phyloP scores from a whole-genome alignment of 1,284 basidiomycete genomes.

The Phlebopus sp. region DNA sequence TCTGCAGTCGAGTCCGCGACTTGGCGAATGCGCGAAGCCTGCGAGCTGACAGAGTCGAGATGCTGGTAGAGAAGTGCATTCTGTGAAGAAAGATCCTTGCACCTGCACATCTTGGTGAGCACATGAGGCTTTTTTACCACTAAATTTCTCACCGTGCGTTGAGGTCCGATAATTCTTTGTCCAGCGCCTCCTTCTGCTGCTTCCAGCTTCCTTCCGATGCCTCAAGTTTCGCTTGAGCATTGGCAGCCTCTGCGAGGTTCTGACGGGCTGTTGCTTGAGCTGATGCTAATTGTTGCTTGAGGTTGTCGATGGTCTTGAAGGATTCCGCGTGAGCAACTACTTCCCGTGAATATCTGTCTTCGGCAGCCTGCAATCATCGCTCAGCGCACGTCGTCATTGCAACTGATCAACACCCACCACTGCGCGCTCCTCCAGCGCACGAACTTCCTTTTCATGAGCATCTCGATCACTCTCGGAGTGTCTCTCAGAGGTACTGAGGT shows the following conservation, averaged over 20 bases:
- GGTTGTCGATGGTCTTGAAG: slow-evolving; percentile 65
- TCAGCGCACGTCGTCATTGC: neutral
- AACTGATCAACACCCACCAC: slow-evolving; percentile 42
- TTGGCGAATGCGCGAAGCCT: slow-evolving; percentile 75
- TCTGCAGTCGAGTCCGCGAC: slow-evolving; percentile 54
- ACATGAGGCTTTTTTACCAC: neutral
- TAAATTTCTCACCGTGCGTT: slow-evolving; percentile 53
- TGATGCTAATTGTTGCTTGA: slow-evolving; percentile 61
- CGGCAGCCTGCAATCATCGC: slow-evolving; percentile 53
- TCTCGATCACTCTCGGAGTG: slow-evolving; percentile 60
- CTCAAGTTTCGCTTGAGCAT: slow-evolving; percentile 68
- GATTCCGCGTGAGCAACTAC: slow-evolving; percentile 82
- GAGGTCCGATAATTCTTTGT: slow-evolving; percentile 75
- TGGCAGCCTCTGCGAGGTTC: slow-evolving; percentile 60
- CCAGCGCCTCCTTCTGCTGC: slow-evolving; percentile 71
- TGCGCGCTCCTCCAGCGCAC: slow-evolving; percentile 65
- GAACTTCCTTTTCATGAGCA: slow-evolving; percentile 62
- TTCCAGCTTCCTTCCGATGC: slow-evolving; percentile 78
- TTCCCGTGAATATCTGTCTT: slow-evolving; percentile 78
- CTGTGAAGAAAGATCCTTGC: slow-evolving; percentile 74
- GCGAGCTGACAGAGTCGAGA: slow-evolving; percentile 80
- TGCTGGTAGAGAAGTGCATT: slow-evolving; percentile 81
- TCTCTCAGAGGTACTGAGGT: slow-evolving; percentile 69
- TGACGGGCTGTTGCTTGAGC: slow-evolving; percentile 55
- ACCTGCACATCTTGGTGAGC: slow-evolving; percentile 40